These are phyloP conservation scores for Penicillium angulare DNA, from an alignment of 495 filamentous ascomycete species.

Conservation along the genomic window DNA sequence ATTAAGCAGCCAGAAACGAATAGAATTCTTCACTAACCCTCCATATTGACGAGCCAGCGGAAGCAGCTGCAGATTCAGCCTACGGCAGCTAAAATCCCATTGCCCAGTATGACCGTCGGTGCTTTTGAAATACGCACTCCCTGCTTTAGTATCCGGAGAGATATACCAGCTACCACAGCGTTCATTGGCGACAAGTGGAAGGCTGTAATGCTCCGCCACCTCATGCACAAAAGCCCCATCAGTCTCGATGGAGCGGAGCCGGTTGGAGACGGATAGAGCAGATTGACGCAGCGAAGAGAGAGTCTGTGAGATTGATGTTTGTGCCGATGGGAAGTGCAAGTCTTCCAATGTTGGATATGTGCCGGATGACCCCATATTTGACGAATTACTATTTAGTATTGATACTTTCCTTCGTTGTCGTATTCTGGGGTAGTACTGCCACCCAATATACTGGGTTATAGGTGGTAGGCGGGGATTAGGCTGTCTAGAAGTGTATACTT, in stretches of 20 bases:
- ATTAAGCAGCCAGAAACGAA: slow-evolving; percentile 2
- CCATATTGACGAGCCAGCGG: slow-evolving; percentile 56
- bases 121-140: slow-evolving; percentile 92
- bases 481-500: neutral
- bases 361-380: slow-evolving; percentile 18
- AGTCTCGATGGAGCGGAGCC: slow-evolving; percentile 67
- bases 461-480: too few species aligned
- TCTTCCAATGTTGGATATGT: slow-evolving; percentile 39
- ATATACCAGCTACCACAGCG: slow-evolving; percentile 97
- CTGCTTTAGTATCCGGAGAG: slow-evolving; percentile 58
- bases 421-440: slow-evolving; percentile 11
- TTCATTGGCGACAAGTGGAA: slow-evolving; percentile 93
- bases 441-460: too few species aligned
- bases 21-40: slow-evolving; percentile 53
- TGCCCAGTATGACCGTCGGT: slow-evolving; percentile 90
- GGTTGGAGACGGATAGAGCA: slow-evolving; percentile 76
- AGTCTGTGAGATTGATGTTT: slow-evolving; percentile 42
- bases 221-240: slow-evolving; percentile 66
- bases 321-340: slow-evolving; percentile 44
- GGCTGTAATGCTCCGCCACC: slow-evolving; percentile 48
- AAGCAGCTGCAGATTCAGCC: slow-evolving; percentile 81
- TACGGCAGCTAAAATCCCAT: slow-evolving; percentile 82
- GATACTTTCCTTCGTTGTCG: slow-evolving; percentile 1
- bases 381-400: too few species aligned
- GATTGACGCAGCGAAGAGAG: slow-evolving; percentile 62